Conservation (phyloP, 352 stramenopile genomes). For the Globisporangium mamillatum region DNA sequence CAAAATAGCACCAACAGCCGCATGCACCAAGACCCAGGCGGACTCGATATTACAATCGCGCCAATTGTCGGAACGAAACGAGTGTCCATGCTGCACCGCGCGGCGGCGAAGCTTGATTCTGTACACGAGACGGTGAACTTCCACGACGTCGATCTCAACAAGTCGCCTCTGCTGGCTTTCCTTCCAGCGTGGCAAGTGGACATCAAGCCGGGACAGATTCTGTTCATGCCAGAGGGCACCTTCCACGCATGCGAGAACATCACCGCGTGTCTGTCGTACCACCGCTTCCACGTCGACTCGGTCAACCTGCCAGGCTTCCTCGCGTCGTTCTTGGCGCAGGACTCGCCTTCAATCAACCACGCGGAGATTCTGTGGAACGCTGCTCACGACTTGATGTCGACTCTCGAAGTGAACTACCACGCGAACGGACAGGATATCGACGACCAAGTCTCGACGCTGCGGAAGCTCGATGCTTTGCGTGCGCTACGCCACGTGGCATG, state of each 20-base stretch:
- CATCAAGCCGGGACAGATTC: constrained; percentile 90
- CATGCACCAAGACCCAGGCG: constrained; percentile 89
- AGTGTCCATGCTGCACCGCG: constrained; percentile 70
- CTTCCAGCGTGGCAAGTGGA: constrained; percentile 84
- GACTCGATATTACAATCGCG: constrained; percentile 91
- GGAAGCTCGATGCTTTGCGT: constrained; percentile 62
- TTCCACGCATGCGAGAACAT: constrained; percentile 92
- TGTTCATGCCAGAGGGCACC: constrained; percentile 92
- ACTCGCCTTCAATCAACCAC: constrained; percentile 89
- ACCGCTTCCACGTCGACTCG: constrained; percentile 91
- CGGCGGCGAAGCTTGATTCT: constrained; percentile 81
- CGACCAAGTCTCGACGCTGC: constrained; percentile 40
- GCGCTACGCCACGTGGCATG: constrained; percentile 62
- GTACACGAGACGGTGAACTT: constrained; percentile 82
- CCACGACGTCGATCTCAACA: constrained; percentile 80
- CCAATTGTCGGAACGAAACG: constrained; percentile 88
- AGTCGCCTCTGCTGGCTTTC: constrained; percentile 86
- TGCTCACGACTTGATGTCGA: constrained; percentile 83
- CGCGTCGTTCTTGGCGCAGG: constrained; percentile 85
- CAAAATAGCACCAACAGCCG: constrained; percentile 84
- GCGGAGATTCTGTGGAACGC: constrained; percentile 93
- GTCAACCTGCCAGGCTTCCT: constrained; percentile 91
- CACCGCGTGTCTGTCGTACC: constrained; percentile 93
- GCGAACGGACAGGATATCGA: constrained; percentile 45
- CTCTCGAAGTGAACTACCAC: constrained; percentile 77